Base-by-base conservation (phyloP, 306 rosid genomes). In the Corylus avellana region DNA sequence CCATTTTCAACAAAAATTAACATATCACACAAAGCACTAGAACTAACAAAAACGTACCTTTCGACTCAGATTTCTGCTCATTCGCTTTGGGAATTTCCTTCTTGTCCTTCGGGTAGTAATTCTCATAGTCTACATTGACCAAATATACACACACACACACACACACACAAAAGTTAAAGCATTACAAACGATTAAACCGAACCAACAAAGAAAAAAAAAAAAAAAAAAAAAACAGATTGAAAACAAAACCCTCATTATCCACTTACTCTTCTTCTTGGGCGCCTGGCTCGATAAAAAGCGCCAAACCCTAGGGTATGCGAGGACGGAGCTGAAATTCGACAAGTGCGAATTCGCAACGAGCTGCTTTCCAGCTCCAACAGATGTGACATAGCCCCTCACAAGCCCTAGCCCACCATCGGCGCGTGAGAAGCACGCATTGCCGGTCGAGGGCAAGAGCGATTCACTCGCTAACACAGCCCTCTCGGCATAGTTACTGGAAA, bases 81-180 rank as follows among this genome's bases (percentile, higher is more conserved):
- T 64, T 62, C 59, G 18, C 78, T 67, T 84, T 75, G 0, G 80
- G 84, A 67, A 78, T 67, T 70, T 81, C 72, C 73, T 86, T 83
- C 79, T 46, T 81, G 2, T 75, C 61, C 75, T 83, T 83, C 5
- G 89, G 89, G 51, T 80, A 72, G 68, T 80, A 86, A 42, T 80
- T 86, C 69, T 84, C 70, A 22, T 78, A 80, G 48, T 84, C 87
- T 86, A 73, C 22, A 61, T 62, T 25, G 61, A 50, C 27, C 12
- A 63, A 55, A 42, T 75, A 64, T 54, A 37, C 0, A 39, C 6
- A 39, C 46, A 42, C 46, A 6, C 46, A 42, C 46, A 6, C 9
- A 70, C 8, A 51, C 25, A 22, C 25, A 35, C 22, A 39, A 51
- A 3, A 55, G 5, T 49, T 14, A 8, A 8, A 8, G n/a, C 46